A percentile compares a stretch with the other conserved stretches of the same genome.
Evolutionary conservation across 1,284 basidiomycete species (phyloP).

Genomic region (Fomes fomentarius): DNA sequence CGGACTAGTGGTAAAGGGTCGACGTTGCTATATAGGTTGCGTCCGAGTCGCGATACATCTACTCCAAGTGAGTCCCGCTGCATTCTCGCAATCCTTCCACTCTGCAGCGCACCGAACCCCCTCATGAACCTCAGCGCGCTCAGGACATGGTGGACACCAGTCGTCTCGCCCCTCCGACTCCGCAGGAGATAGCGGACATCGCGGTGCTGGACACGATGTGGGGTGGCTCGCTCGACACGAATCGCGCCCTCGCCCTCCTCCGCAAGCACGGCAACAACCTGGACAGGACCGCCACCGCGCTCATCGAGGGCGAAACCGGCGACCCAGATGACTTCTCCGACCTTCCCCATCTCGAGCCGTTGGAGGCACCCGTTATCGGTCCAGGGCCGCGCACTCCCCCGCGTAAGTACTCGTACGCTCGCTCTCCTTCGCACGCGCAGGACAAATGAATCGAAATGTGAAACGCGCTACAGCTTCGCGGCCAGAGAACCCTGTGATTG

Average conservation of each 20-base stretch:
- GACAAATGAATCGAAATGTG: too few relatives aligned
- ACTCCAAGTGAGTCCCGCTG: too few relatives aligned
- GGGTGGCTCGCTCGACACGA: constrained; percentile 43
- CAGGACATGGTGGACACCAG: constrained; percentile 7
- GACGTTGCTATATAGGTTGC: too few relatives aligned
- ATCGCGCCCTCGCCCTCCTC: constrained; percentile 54
- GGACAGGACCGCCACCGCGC: constrained; percentile 61
- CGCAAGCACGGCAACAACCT: constrained; percentile 61
- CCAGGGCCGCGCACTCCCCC: constrained; percentile 35
- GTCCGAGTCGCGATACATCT: too few relatives aligned
- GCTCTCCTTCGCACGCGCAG: background rate
- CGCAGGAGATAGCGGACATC: constrained; percentile 35
- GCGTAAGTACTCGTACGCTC: constrained; percentile 30
- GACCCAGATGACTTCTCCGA: constrained; percentile 19
- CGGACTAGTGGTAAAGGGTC: too few relatives aligned
- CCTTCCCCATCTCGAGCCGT: constrained; percentile 20
- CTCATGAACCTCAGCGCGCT: background rate
- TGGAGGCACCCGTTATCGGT: constrained; percentile 10
- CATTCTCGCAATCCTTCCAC: background rate
- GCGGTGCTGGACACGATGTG: constrained; percentile 41
- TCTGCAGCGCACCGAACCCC: background rate
- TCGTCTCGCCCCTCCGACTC: constrained; percentile 11
- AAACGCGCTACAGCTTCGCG: constrained; percentile 32
- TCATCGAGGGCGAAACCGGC: constrained; percentile 56
- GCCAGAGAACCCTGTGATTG: constrained; percentile 48